Base-by-base conservation (phyloP, 257 asterid genomes). In the Phtheirospermum japonicum region DNA sequence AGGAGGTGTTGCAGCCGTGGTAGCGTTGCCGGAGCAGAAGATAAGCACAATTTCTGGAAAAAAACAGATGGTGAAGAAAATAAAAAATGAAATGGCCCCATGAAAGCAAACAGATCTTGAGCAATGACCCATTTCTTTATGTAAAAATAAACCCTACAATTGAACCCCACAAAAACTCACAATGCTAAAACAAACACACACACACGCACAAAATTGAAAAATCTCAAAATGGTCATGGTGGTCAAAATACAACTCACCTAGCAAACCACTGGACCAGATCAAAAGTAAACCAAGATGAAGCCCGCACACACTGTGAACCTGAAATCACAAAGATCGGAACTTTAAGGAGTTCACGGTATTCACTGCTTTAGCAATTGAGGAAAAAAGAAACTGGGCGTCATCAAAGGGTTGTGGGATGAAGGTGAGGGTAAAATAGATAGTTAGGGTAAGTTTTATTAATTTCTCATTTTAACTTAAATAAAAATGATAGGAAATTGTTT, bases 21-120 rank as follows among this genome's bases (percentile, higher is more conserved):
- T n/a, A n/a, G n/a, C n/a, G n/a, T n/a, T n/a, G n/a, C n/a, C n/a
- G n/a, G n/a, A 74, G 59, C 68, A 66, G 59, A 67, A 73, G 81
- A 83, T 77, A 70, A 76, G 83, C 73, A 71, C 62, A 75, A 75
- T 37, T 63, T 58, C 73, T 31, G 72, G 76, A 75, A 67, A 65
- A 76, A 73, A 67, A 61, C 66, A 63, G 68, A 63, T 49, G 74
- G 63, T 64, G 72, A 61, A 69, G 60, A 40, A 46, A 67, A 70
- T 68, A 73, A 64, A 63, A 62, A 67, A 64, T 31, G 48, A 70
- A 71, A 69, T 67, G 79, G 91, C 81, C 54, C 81, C 74, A 81
- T 75, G 74, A 70, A 69, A 73, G 67, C 83, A 82, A 60, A 74
- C 84, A 79, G 89, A 83, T 86, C 91, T 76, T 82, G 79, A 79